phyloP scores from a whole-genome alignment of 1,139 yeast genomes.

The Geotrichum klebahnii region DNA sequence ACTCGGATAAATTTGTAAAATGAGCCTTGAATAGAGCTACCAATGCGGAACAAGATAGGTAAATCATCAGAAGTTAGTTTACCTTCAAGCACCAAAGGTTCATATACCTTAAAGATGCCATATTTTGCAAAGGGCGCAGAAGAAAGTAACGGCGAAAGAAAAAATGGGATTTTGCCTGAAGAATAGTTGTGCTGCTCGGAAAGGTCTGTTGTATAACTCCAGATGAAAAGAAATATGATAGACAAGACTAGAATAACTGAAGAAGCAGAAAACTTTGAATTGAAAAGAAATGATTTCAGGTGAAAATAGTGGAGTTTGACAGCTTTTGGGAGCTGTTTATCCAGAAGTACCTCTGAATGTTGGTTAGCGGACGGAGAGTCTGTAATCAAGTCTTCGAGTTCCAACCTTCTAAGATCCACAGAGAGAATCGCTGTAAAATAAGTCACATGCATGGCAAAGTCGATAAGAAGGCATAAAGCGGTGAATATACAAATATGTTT shows the following conservation, averaged over 20 bases:
- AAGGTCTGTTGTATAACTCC: slow-evolving; percentile 16
- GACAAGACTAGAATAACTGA: slow-evolving; percentile 5
- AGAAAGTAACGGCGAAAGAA: slow-evolving; percentile 16
- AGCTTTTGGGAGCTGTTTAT: slow-evolving; percentile 6
- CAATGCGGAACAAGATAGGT: slow-evolving; percentile 12
- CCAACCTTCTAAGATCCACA: slow-evolving; percentile 62
- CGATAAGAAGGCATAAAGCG: slow-evolving; percentile 48
- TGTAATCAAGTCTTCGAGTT: slow-evolving; percentile 49
- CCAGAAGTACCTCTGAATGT: not conserved
- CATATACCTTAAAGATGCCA: slow-evolving; percentile 14
- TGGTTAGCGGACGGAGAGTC: slow-evolving; percentile 1
- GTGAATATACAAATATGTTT: slow-evolving; percentile 44
- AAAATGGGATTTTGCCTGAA: slow-evolving; percentile 19
- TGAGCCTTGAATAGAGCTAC: slow-evolving; percentile 17
- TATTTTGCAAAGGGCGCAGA: slow-evolving; percentile 11
- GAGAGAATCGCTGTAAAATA: slow-evolving; percentile 61
- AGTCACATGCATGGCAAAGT: slow-evolving; percentile 56
- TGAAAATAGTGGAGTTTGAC: slow-evolving; percentile 11
- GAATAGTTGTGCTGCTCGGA: slow-evolving; percentile 16
- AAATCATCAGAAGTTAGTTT: not conserved
- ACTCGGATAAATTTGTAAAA: slow-evolving; percentile 18
- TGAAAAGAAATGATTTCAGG: slow-evolving; percentile 12
- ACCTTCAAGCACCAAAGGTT: slow-evolving; percentile 21
- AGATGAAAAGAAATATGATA: slow-evolving; percentile 8
- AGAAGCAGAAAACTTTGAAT: slow-evolving; percentile 20